Evolutionary conservation across 2,329 filamentous ascomycete genomes (phyloP).

Genomic region (Fusarium sterilihyphosum): DNA sequence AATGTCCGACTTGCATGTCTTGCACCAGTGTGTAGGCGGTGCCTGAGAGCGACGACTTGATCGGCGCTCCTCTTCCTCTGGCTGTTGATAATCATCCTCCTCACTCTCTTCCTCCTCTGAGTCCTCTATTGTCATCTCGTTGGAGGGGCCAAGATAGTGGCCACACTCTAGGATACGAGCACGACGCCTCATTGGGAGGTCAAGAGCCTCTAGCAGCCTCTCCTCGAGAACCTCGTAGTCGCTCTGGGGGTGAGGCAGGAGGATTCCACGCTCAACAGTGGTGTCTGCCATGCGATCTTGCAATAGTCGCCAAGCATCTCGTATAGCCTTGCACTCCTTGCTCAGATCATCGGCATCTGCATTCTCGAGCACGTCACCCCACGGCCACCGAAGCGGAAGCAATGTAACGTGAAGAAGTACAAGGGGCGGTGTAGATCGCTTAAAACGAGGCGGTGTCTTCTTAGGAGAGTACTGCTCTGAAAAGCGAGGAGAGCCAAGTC

Average conservation of each 20-base stretch:
- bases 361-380: slow-evolving; percentile 65
- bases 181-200: slow-evolving; percentile 71
- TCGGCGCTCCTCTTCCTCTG: slow-evolving; percentile 42
- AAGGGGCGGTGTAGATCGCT: slow-evolving; percentile 69
- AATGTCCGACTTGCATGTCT: slow-evolving; percentile 65
- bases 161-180: slow-evolving; percentile 79
- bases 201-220: slow-evolving; percentile 77
- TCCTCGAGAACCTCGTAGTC: slow-evolving; percentile 86
- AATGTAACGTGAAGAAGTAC: slow-evolving; percentile 83
- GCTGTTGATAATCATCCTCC: slow-evolving; percentile 55
- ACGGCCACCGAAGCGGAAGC: slow-evolving; percentile 74
- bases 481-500: slow-evolving; percentile 64
- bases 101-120: slow-evolving; percentile 60
- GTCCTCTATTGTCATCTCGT: slow-evolving; percentile 55
- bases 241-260: slow-evolving; percentile 81
- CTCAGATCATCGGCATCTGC: slow-evolving; percentile 54
- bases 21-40: slow-evolving; percentile 64
- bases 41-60: slow-evolving; percentile 35
- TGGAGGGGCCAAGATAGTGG: slow-evolving; percentile 75
- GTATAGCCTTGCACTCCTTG: slow-evolving; percentile 60
- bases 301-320: slow-evolving; percentile 72
- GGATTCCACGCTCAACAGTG: slow-evolving; percentile 76
- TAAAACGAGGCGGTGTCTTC: slow-evolving; percentile 68
- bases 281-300: slow-evolving; percentile 78
- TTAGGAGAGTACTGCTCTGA: slow-evolving; percentile 66